phyloP scores from a whole-genome alignment of 2,329 filamentous ascomycete genomes.

The Fusarium siculi region DNA sequence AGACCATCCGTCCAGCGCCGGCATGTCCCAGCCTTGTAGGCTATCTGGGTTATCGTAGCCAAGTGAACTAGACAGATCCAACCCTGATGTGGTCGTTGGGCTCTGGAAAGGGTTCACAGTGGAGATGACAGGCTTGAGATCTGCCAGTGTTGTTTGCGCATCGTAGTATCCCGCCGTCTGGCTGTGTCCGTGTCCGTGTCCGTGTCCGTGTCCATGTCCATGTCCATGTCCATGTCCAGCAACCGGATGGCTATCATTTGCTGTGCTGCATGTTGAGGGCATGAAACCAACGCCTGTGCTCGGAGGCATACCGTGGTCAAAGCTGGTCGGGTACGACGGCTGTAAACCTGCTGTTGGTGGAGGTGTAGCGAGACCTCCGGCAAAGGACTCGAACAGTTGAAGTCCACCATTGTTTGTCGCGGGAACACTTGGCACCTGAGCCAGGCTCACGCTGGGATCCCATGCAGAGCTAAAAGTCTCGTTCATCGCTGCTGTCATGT shows the following conservation, averaged over 20 bases:
- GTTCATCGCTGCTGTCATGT: conserved; percentile 65
- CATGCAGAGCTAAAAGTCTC: conserved; percentile 65
- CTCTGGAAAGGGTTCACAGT: conserved; percentile 45
- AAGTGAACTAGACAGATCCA: conserved; percentile 49
- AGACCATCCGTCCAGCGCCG: conserved; percentile 50
- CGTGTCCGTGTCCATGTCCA: conserved; percentile 31
- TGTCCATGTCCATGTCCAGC: conserved; percentile 22
- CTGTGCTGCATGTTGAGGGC: conserved; percentile 43
- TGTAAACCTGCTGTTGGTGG: conserved; percentile 65
- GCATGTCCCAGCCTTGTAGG: conserved; percentile 54
- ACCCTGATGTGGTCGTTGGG: conserved; percentile 42
- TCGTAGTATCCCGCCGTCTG: conserved; percentile 48
- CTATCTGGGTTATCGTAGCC: conserved; percentile 50
- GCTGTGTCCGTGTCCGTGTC: conserved; percentile 37
- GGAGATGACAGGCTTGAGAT: conserved; percentile 50
- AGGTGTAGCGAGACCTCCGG: conserved; percentile 65
- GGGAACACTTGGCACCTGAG: conserved; percentile 50
- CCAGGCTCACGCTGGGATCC: conserved; percentile 50
- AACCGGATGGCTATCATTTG: conserved; percentile 40
- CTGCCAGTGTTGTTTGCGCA: conserved; percentile 46
- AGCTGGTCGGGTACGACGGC: conserved; percentile 58
- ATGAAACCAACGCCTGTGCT: conserved; percentile 47
- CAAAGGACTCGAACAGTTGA: conserved; percentile 61
- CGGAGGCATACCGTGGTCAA: conserved; percentile 53
- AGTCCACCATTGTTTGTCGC: conserved; percentile 49